Evolutionary conservation across 129 eudicot genomes (phyloP), one percentile per base, ranked within the genome.

Genomic region (Helianthus tuberosus): DNA sequence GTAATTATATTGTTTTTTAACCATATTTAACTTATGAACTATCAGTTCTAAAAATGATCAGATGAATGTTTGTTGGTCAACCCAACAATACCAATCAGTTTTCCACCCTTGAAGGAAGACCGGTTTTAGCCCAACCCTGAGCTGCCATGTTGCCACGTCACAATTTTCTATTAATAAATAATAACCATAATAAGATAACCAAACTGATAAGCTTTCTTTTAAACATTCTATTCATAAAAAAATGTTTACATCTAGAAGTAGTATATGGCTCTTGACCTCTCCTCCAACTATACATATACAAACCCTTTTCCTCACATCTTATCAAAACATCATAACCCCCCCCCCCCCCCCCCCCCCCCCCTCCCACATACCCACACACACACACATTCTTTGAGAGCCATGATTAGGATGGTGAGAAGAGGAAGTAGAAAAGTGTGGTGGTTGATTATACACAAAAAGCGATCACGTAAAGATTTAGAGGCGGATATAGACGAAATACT

Each of bases 351-450:
- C 46, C 10, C 8, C 10, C 2, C 8, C 8, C 9, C 8, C 0
- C 46, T 0, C 46, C 0, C 10, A 57, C 13, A n/a, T 49, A 6
- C n/a, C n/a, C 13, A n/a, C 60, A 6, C 9, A 46, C 9, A 46
- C 77, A 61, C 17, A 47, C 23, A 60, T 2, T 44, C 32, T 12
- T 3, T 3, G 7, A 23, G 36, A 47, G 27, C 32, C 61, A 5
- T 46, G 32, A 73, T 62, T 46, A 46, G 58, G 60, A 77, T 82
- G 74, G 43, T 67, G 78, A 82, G 58, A 54, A 54, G 61, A 53
- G 79, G 77, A 77, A 60, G 77, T 14, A 67, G 77, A 61, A 84
- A 77, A 61, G 61, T 82, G 65, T 82, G 91, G 96, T 78, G 83
- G 87, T 75, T 74, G 55, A 82, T 84, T 73, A 64, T 64, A 13